Evolutionary conservation across 75 land plant genomes (phyloP).

Genomic region (Pinus taeda): DNA sequence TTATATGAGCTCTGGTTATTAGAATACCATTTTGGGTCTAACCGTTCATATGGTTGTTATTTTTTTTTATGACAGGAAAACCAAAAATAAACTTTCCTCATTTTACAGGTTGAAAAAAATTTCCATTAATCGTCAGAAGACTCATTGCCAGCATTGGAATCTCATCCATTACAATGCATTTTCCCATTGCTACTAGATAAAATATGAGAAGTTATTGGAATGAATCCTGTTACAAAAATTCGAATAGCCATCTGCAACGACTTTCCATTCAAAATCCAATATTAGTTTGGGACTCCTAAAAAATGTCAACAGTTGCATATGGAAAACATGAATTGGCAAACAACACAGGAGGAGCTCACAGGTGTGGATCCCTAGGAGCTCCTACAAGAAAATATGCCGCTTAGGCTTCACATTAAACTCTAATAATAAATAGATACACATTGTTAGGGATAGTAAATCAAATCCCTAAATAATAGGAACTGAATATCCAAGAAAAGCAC

Average conservation of each 20-base stretch:
- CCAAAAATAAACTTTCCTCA: neutral
- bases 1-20: neutral
- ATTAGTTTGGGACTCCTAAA: neutral
- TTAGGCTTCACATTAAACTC: no score
- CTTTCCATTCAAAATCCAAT: neutral
- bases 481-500: no score
- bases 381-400: no score
- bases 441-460: no score
- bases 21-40: neutral
- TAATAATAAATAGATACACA: no score
- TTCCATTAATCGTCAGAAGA: neutral
- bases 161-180: neutral
- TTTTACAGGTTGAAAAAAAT: neutral
- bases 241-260: neutral
- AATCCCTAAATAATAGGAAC: no score
- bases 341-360: no score
- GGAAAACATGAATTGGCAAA: no score
- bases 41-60: neutral
- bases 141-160: neutral
- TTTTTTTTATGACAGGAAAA: neutral
- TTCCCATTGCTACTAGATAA: neutral
- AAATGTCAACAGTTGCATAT: no score
- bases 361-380: no score
- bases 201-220: neutral
- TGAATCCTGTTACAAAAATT: neutral